Evolutionary conservation across 768 basidiomycete species (phyloP), one percentile per base, ranked within the genome.

Genomic region (Termitomyces sp.): DNA sequence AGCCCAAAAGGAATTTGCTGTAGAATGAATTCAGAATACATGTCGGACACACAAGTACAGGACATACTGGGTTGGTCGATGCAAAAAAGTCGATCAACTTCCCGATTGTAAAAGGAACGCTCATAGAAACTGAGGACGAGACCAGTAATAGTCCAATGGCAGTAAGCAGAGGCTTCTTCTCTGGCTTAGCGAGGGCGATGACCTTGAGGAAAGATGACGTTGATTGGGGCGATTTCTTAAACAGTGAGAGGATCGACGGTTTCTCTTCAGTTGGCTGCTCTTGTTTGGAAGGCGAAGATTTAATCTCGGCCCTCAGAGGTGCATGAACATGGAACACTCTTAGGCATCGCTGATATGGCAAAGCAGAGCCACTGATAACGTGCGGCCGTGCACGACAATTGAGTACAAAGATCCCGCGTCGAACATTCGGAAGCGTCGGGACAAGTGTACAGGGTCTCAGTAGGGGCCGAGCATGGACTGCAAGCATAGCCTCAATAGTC

Each of bases 81-180:
- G 89, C 86, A 71, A 97, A 98, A 74, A 89, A 94, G 73, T 98
- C 95, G 60, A 99, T 97, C 52, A 98, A 76, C 69, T 86, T 91
- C 10, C 96, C 96, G 65, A 98, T 87, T 1, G 94, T 94, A 64
- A 97, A 84, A 0, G 96, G 96, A 13, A 98, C 82, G 62, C 88
- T 90, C 86, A 98, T 90, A 3, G 92, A 90, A 22, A 99, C 91
- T 3, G 88, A 76, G 9, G 93, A 92, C 0, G 94, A 96, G n/a
- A 93, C 79, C 16, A 95, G 70, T 8, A 98, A 78, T 61, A 96
- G 72, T 0, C 88, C 89, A 47, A 94, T 76, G 7, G 94, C 94
- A 44, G 86, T 78, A 0, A 81, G 67, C 9, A 97, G 77, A 2
- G 90, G 86, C 62, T 85, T 90, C 65, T 77, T 79, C 73, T 98